Percentiles rank a stretch among this genome's conserved stretches.
phyloP scores from a whole-genome alignment of 2,329 filamentous ascomycete genomes.

The Penicillium capsulatum region DNA sequence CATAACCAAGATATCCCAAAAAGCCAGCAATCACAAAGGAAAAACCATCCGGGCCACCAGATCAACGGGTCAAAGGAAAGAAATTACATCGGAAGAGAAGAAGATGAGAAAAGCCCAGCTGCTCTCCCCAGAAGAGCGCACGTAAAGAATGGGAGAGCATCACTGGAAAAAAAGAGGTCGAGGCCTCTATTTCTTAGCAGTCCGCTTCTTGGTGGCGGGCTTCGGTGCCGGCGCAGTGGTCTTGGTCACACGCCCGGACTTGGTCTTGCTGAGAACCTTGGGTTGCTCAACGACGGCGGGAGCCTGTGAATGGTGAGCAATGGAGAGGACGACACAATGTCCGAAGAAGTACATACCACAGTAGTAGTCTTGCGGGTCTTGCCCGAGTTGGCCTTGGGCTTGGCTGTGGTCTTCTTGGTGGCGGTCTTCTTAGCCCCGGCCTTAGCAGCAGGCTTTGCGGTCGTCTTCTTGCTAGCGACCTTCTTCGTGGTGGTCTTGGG shows the following conservation, averaged over 20 bases:
- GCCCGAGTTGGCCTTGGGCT: slow-evolving; percentile 50
- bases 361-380: slow-evolving; percentile 54
- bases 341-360: slow-evolving; percentile 28
- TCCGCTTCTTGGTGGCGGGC: slow-evolving; percentile 47
- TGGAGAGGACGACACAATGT: neutral
- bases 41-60: slow-evolving; percentile 22
- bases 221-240: slow-evolving; percentile 46
- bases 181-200: slow-evolving; percentile 40
- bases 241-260: slow-evolving; percentile 81
- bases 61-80: slow-evolving; percentile 28
- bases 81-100: slow-evolving; percentile 28
- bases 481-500: slow-evolving; percentile 42
- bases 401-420: slow-evolving; percentile 52
- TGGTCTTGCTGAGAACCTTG: slow-evolving; percentile 72
- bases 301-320: slow-evolving; percentile 45
- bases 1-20: slow-evolving; percentile 24
- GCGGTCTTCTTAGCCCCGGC: slow-evolving; percentile 20
- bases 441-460: slow-evolving; percentile 40
- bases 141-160: slow-evolving; percentile 20
- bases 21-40: slow-evolving; percentile 14
- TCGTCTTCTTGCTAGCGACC: slow-evolving; percentile 42
- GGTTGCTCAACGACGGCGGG: slow-evolving; percentile 66
- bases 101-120: slow-evolving; percentile 6
- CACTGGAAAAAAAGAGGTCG: slow-evolving; percentile 14
- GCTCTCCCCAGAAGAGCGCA: slow-evolving; percentile 22